Evolutionary conservation across 148 eudicot genomes (phyloP).

Genomic region (Camellia granthamiana): DNA sequence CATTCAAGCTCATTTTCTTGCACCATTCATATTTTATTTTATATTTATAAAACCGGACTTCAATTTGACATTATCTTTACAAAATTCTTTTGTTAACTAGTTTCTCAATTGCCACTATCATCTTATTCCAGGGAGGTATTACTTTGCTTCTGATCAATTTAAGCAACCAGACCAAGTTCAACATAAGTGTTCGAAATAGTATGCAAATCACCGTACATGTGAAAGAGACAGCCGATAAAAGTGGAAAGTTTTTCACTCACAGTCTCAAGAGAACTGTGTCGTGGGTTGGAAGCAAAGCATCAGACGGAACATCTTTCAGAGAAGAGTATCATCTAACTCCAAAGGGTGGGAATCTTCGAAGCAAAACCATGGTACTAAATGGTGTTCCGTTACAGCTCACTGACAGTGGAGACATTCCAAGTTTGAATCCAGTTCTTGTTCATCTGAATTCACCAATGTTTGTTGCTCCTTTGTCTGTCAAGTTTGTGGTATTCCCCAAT

Average conservation of each 20-base stretch:
- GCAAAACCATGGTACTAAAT: slow-evolving; percentile 58
- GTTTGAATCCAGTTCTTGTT: slow-evolving; percentile 40
- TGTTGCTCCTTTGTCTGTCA: slow-evolving; percentile 57
- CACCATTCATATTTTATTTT: not conserved
- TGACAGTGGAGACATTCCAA: slow-evolving; percentile 45
- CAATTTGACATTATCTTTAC: not conserved
- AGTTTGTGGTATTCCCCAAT: slow-evolving; percentile 65
- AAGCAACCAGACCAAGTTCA: slow-evolving; percentile 55
- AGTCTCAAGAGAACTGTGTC: slow-evolving; percentile 48
- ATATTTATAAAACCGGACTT: not conserved
- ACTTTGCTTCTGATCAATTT: slow-evolving; percentile 79
- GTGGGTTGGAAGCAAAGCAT: slow-evolving; percentile 67
- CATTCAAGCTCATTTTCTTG: not conserved
- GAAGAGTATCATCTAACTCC: slow-evolving; percentile 77
- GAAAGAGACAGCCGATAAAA: slow-evolving; percentile 7
- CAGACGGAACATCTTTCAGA: slow-evolving; percentile 39
- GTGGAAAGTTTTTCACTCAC: slow-evolving; percentile 29
- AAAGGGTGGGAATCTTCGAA: slow-evolving; percentile 40
- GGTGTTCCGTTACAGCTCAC: slow-evolving; percentile 45
- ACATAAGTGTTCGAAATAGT: slow-evolving; percentile 28
- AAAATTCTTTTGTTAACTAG: not conserved
- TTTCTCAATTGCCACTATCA: not conserved
- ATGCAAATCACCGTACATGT: slow-evolving; percentile 19
- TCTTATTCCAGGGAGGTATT: slow-evolving; percentile 57
- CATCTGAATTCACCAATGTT: slow-evolving; percentile 38